Percentiles rank a stretch among this genome's conserved stretches.
Evolutionary conservation across 2,329 filamentous ascomycete genomes (phyloP).

Genomic region (Zasmidium cellare): DNA sequence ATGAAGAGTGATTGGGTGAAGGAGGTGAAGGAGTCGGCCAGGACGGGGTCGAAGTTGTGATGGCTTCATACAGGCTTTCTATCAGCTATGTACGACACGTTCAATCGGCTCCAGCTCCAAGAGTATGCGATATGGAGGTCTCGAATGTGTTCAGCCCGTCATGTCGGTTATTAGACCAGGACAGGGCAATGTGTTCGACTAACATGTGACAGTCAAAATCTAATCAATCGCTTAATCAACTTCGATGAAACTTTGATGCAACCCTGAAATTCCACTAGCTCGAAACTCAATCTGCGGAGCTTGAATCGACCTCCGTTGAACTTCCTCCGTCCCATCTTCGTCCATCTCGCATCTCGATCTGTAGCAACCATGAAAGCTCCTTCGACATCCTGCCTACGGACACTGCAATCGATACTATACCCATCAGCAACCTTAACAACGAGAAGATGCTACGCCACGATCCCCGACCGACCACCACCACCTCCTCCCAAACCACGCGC

Average conservation of each 20-base stretch:
- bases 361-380: slow-evolving; percentile 32
- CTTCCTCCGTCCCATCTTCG: not conserved
- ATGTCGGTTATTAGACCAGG: too few relatives aligned
- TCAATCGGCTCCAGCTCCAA: too few relatives aligned
- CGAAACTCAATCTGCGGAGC: not conserved
- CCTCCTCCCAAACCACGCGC: slow-evolving; percentile 17
- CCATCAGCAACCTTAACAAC: slow-evolving; percentile 8
- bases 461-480: slow-evolving; percentile 18
- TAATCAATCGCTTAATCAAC: not conserved
- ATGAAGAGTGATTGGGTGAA: slow-evolving; percentile 25
- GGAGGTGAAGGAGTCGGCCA: slow-evolving; percentile 7
- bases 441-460: slow-evolving; percentile 25
- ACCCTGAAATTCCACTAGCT: not conserved
- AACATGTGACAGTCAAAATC: too few relatives aligned
- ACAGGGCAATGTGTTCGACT: too few relatives aligned
- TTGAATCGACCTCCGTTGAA: not conserved
- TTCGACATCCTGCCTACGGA: slow-evolving; percentile 29
- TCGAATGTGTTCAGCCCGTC: too few relatives aligned
- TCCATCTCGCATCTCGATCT: not conserved
- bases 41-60: not conserved
- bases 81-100: too few relatives aligned
- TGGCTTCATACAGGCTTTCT: too few relatives aligned
- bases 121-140: too few relatives aligned
- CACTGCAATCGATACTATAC: slow-evolving; percentile 28
- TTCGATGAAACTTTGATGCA: not conserved